Base-by-base conservation (phyloP, 2,329 filamentous ascomycete genomes). In the Ophiostoma triangulosporum region DNA sequence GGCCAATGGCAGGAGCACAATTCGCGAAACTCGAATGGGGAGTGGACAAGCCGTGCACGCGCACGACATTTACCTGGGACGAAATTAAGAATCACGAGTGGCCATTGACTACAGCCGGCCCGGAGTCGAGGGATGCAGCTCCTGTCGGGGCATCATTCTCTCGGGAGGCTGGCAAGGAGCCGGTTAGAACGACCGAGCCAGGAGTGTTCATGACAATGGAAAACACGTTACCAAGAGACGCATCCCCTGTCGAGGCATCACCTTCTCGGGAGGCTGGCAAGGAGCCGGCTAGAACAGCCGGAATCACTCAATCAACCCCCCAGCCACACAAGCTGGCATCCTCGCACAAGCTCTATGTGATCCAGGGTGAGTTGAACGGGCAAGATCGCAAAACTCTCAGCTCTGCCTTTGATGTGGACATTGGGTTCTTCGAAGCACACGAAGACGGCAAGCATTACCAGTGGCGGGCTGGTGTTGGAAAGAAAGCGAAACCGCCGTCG, bases 341-440 rank as follows among this genome's bases (percentile, higher is more conserved):
- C 3, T n/a, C 26, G 26, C 43, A 46, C 26, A 29, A 29, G 26
- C 43, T 64, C n/a, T 58, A 65, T 29, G 60, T 66, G 4, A 33
- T 54, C 62, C 12, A 58, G 60, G 1, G 26, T 35, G 9, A n/a
- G n/a, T n/a, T n/a, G 58, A 60, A 2, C 62, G 20, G 3, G 15
- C 12, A 61, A 20, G 36, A 56, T 1, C 56, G 38, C 12, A 61
- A 14, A 27, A 20, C 8, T 7, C 22, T 56, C 20, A 52, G 52
- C 40, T n/a, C 32, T 3, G 58, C 59, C 3, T 45, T 64, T 14
- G 59, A 53, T 20, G 53, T 69, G 24, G 64, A 66, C 38, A 55
- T 59, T n/a, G 58, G 51, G 3, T 66, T 69, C 46, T 31, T 68
- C 45, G 61, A 64, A 3, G 65, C 66, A 5, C 63, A 68, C 51